Percentiles rank a stretch among this genome's conserved stretches.
Conservation (phyloP, 192 early-diverging fungal genomes). For the Linderina pennispora region DNA sequence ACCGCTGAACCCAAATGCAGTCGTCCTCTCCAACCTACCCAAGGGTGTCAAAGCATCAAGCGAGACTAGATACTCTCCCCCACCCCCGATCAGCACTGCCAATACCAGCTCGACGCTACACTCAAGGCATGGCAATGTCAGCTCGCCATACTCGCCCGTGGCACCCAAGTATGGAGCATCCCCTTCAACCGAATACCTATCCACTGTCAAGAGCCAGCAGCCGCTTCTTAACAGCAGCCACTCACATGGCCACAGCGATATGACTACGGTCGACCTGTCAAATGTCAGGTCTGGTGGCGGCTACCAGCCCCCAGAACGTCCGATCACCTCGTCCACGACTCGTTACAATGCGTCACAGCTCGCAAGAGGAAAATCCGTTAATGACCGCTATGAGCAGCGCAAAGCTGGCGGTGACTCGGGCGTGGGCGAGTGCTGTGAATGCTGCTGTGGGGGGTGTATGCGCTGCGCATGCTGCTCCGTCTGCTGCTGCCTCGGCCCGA, state of each 20-base stretch:
- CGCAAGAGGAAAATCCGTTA: conserved; percentile 36
- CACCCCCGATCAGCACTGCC: conserved; percentile 4
- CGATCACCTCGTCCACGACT: conserved; percentile 8
- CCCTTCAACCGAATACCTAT: too few species aligned
- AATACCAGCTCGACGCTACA: conserved; percentile 6
- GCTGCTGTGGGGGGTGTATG: conserved; percentile 39
- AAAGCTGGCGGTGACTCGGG: conserved; percentile 43
- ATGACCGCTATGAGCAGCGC: conserved; percentile 30
- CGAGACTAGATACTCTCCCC: too few species aligned
- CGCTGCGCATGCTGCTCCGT: conserved; percentile 26
- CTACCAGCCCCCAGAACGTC: conserved; percentile 29
- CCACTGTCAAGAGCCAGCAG: too few species aligned
- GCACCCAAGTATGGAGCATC: too few species aligned
- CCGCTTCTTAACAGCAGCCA: conserved; percentile 8
- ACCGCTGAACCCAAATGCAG: background rate
- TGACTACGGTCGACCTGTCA: background rate
- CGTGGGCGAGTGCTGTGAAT: conserved; percentile 43
- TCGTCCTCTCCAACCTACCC: conserved; percentile 9
- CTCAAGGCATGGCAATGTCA: conserved; percentile 27
- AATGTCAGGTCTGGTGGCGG: conserved; percentile 10
- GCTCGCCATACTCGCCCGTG: too few species aligned
- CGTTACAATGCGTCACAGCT: conserved; percentile 19
- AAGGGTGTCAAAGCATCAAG: conserved; percentile 1
- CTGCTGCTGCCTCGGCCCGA: conserved; percentile 31
- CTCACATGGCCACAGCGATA: too few species aligned